Conservation (phyloP, 129 eudicot species). For the Saussurea involucrata region DNA sequence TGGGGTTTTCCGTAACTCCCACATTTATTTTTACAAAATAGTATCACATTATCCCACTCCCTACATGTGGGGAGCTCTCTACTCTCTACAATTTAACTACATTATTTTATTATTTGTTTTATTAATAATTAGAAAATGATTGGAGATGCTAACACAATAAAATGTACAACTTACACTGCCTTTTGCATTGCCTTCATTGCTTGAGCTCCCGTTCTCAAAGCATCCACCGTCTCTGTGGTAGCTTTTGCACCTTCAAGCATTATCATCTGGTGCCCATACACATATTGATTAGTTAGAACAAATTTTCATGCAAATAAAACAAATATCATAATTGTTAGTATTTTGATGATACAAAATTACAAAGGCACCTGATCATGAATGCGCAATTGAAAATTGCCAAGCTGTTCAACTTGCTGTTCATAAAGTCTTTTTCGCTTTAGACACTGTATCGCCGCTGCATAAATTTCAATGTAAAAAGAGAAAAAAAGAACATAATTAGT, state of each 20-base stretch:
- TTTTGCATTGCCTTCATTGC: constrained; percentile 64
- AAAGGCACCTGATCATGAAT: constrained; percentile 53
- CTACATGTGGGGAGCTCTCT: too few species aligned
- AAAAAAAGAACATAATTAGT: constrained; percentile 3
- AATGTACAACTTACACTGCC: constrained; percentile 35
- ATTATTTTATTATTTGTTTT: too few species aligned
- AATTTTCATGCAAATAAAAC: neutral
- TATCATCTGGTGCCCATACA: constrained; percentile 35
- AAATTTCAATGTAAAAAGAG: neutral
- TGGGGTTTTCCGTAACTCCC: too few species aligned
- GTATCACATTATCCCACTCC: too few species aligned
- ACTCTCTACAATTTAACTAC: too few species aligned
- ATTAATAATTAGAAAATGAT: too few species aligned
- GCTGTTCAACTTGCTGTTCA: constrained; percentile 57
- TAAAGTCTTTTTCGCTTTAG: constrained; percentile 50
- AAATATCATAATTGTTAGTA: neutral
- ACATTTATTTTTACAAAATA: too few species aligned
- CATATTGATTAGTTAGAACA: neutral
- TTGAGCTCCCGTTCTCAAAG: constrained; percentile 58
- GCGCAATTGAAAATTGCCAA: constrained; percentile 54
- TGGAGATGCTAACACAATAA: neutral
- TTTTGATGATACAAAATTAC: neutral
- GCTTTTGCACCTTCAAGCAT: constrained; percentile 71
- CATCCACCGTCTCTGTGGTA: constrained; percentile 61
- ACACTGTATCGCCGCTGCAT: constrained; percentile 56